Base-by-base conservation (phyloP, 2,329 filamentous ascomycete species). In the Fusarium luffae region DNA sequence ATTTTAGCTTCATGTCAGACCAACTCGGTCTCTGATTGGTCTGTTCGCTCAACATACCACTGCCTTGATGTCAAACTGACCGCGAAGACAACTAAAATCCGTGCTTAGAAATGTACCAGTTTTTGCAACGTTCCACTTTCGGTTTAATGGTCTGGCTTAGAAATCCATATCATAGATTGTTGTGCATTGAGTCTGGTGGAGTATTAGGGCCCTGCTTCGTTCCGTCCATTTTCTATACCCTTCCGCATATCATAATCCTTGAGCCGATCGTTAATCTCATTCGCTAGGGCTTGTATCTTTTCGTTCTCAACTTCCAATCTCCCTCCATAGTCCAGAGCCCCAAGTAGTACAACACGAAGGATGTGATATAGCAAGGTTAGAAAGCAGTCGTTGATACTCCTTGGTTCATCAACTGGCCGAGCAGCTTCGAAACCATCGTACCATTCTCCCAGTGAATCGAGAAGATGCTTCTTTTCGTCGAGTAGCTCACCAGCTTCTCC, bases 281-380 rank as follows among this genome's bases (percentile, higher is more conserved):
- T 75, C 27, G 78, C 76, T 42, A 80, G 14, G 10, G 2, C 44
- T n/a, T 80, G 75, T 16, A 82, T 68, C 46, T 63, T 71, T 14
- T 77, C 69, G 32, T 75, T 76, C 64, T 81, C 78, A 16, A 51
- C 70, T 55, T n/a, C 75, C 30, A 82, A 65, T 59, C 74, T 41
- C 12, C 57, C 58, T 74, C 71, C 77, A 44, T 64, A 75, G 40
- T 79, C 71, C 13, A 82, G 49, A 55, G 71, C 61, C 7, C 79
- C 78, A 21, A 81, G 42, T 13, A 82, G 68, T 65, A 81, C 55
- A 18, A 81, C 70, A 64, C 73, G 79, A 16, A 82, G 54, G 58
- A 78, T 74, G 27, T 61, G 67, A 70, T 79, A 74, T 18, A 82
- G 80, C 28, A 78, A 62, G 10, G 75, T 79, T 65, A 81, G 30